Evolutionary conservation across 768 basidiomycete genomes (phyloP).

Genomic region (Boletus barrowsii): DNA sequence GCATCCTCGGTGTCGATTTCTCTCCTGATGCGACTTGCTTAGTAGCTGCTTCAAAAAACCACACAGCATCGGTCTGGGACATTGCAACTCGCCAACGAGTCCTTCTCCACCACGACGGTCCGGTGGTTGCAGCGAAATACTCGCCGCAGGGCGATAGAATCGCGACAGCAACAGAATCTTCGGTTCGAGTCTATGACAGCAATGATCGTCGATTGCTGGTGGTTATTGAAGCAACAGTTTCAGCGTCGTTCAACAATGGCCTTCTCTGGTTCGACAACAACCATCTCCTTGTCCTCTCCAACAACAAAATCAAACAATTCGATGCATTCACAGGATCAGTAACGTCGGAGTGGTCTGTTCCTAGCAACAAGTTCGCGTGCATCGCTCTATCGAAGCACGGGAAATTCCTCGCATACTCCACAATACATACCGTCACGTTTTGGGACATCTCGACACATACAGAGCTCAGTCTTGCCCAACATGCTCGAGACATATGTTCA

Average conservation of each 20-base stretch:
- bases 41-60: too few relatives aligned
- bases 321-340: neutral
- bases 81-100: too few relatives aligned
- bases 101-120: too few relatives aligned
- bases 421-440: neutral
- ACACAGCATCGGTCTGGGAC: too few relatives aligned
- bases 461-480: neutral
- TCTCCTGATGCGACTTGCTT: too few relatives aligned
- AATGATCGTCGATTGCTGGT: neutral
- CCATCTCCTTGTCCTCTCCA: neutral
- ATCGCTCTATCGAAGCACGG: neutral
- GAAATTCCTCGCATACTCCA: neutral
- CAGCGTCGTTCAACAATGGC: neutral
- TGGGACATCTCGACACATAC: conserved; percentile 1
- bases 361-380: neutral
- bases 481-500: neutral
- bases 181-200: neutral
- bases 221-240: neutral
- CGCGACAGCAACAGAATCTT: neutral
- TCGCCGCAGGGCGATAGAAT: neutral
- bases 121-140: neutral
- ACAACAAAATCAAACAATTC: neutral
- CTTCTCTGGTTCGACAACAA: neutral
- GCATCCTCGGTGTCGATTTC: too few relatives aligned
- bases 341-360: neutral